Evolutionary conservation across 805 yeast species (phyloP), one percentile per base, ranked within the genome.

Genomic region (Saturnispora besseyi): DNA sequence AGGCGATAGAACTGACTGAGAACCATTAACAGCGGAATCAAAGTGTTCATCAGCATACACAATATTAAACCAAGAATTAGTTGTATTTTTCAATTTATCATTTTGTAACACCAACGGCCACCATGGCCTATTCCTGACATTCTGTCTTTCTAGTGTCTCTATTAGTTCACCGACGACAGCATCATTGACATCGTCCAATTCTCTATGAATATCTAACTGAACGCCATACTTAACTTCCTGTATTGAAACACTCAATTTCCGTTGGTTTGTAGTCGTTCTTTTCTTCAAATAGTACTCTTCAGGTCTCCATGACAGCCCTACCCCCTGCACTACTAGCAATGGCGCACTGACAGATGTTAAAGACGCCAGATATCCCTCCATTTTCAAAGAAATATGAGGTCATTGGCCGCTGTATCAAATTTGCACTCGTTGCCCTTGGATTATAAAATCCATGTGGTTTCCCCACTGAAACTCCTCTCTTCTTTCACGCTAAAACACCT

Each of bases 311-410:
- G 37, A 21, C 12, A 28, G 15, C 1, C 50, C 73, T 4, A 73
- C 53, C 1, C 78, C 78, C 51, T 74, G 78, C 2, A 74, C 53
- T 1, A 67, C 57, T 22, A 74, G 68, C 46, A 74, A 53, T 0
- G 78, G 78, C 0, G 70, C 61, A 43, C 65, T 56, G 28, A 71
- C 61, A 1, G 63, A 47, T 1, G 69, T 60, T 34, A 64, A 54
- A 40, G 67, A 69, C 0, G 54, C 41, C 4, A 72, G 72, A 51
- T 68, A 72, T 11, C 65, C 55, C 45, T 72, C 74, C 77, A 72
- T 72, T 6, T 8, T 21, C 11, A 10, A 10, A 15, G n/a, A 41
- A 41, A n/a, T 9, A 2, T 26, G 26, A 28, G 12, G 12, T 28
- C n/a, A 13, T 28, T 28, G 5, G 30, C n/a, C 15, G 18, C 4